Evolutionary conservation across 2,329 filamentous ascomycete species (phyloP), one percentile per base, ranked within the genome.

Genomic region (Geoglossum cookeanum): DNA sequence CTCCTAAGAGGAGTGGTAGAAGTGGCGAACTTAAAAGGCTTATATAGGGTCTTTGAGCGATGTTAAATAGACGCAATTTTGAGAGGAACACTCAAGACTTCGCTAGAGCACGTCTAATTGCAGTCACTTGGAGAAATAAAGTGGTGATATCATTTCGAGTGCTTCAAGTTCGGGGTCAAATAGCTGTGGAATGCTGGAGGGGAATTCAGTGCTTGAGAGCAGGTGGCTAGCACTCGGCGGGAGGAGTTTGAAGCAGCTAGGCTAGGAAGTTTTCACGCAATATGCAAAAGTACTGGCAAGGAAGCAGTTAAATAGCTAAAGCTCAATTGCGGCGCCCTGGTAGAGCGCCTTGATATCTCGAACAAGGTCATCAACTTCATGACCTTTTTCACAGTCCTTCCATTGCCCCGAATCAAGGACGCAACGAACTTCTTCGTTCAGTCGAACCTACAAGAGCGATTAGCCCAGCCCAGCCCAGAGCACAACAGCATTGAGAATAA

Each of bases 31-130:
- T 69, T 97, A 59, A 97, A 95, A 69, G 89, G 90, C 0, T 67
- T 98, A 58, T 98, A 98, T 69, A 76, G 87, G 51, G 90, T 97
- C 2, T 98, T 98, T 74, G 92, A 98, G 71, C 75, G 92, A 57
- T 97, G 92, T 68, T 97, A 52, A 51, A 29, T 22, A 45, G n/a
- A 22, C 22, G 22, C 22, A 22, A 22, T 22, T 2, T 2, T 2
- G 22, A 22, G 22, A 22, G 22, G 22, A 22, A 22, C 22, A 22
- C 2, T 22, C 22, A 22, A 22, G 22, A 22, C 22, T 22, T 22
- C 22, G 22, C 22, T 2, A 22, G 15, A 11, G 4, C n/a, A 22
- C 9, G n/a, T 42, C 39, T 11, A 4, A n/a, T 42, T 42, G 13
- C 39, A 42, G 13, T n/a, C 13, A 13, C n/a, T 15, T 1, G 39